Base-by-base conservation (phyloP, 1,139 yeast genomes). In the Blastobotrys buckinghamii region DNA sequence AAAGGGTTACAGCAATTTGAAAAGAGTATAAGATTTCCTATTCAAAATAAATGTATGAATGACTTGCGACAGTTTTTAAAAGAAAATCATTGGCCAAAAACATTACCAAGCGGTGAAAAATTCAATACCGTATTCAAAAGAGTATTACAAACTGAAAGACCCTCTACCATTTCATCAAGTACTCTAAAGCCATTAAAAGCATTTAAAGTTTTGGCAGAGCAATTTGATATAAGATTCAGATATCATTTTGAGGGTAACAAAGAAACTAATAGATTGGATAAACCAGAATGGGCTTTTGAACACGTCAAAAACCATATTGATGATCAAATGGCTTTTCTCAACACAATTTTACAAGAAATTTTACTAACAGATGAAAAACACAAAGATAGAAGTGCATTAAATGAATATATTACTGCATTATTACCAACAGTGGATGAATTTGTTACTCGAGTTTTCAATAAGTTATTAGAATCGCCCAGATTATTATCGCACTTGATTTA, bases 221-320 rank as follows among this genome's bases (percentile, higher is more conserved):
- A 84, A 8, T 75, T 86, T 49, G 71, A 71, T 22, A 63, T 77
- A 13, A 75, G 92, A 50, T 86, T 89, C 61, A 73, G 77, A 40
- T 90, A 75, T 66, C 96, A 90, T 65, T 90, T 90, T 65, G 80
- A 79, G 50, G 60, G 69, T 0, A 71, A 73, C 20, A 72, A 71
- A 43, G 82, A 81, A 17, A 84, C 95, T 0, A 84, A 84, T 58
- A 75, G 82, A 50, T 65, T 81, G 34, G 84, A 85, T 49, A 82
- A 81, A 59, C 95, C 95, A 0, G 95, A 87, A 62, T 82, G 90
- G 83, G 79, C 83, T n/a, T 74, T 83, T 52, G 71, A 70, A 29
- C 86, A 77, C 57, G 63, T 79, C 19, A 73, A 75, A 50, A 73
- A 74, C 16, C 77, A 79, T 49, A 56, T 85, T 19, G 69, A 70